phyloP scores from a whole-genome alignment of 352 stramenopile genomes.

The Thalassiosira oceanica region DNA sequence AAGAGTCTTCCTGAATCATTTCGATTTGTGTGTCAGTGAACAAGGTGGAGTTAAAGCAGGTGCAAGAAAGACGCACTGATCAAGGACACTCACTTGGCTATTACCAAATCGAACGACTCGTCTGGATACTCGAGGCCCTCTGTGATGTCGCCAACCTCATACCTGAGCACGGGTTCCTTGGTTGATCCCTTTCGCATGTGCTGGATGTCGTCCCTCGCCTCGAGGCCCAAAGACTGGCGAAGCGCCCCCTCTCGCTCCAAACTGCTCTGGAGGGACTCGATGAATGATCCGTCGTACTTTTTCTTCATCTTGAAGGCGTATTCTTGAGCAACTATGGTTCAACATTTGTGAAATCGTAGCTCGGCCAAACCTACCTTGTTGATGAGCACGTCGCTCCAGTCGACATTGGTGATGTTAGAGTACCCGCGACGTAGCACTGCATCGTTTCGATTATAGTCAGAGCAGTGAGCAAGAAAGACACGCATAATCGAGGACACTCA shows the following conservation, averaged over 20 bases:
- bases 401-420: conserved; percentile 66
- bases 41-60: too few relatives aligned
- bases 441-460: too few relatives aligned
- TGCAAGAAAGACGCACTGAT: too few relatives aligned
- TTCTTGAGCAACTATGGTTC: too few relatives aligned
- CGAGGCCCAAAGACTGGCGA: conserved; percentile 15
- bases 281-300: conserved; percentile 46
- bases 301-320: too few relatives aligned
- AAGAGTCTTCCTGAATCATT: conserved; percentile 76
- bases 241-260: conserved; percentile 16
- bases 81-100: too few relatives aligned
- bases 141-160: conserved; percentile 64
- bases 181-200: background rate
- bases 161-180: conserved; percentile 46
- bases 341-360: too few relatives aligned
- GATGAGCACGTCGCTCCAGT: conserved; percentile 73
- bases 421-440: conserved; percentile 64
- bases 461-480: too few relatives aligned
- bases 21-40: too few relatives aligned
- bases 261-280: conserved; percentile 11
- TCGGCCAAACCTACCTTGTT: too few relatives aligned
- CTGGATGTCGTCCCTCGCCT: conserved; percentile 39
- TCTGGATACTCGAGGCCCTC: conserved; percentile 59
- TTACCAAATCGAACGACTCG: conserved; percentile 75
- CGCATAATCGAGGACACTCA: too few relatives aligned